phyloP scores from a whole-genome alignment of 176 grass and related monocot species.

The Tuctoria greenei region DNA sequence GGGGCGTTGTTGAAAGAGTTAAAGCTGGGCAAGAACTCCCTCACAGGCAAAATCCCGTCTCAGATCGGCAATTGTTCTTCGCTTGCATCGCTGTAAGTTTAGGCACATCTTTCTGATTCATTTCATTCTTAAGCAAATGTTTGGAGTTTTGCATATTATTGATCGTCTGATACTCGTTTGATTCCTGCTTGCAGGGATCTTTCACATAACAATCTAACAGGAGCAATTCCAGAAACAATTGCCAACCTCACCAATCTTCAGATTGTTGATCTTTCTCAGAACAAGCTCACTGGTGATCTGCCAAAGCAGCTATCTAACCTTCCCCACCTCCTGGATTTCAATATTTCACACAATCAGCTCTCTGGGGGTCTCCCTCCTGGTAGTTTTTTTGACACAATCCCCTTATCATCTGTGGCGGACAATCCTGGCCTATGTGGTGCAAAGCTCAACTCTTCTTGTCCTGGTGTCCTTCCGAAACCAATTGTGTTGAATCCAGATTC shows the following conservation, averaged over 20 bases:
- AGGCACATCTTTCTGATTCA: constrained; percentile 12
- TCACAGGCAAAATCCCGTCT: constrained; percentile 68
- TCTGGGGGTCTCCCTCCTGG: constrained; percentile 88
- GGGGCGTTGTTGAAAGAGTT: constrained; percentile 65
- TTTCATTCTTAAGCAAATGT: neutral
- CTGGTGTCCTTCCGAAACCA: constrained; percentile 83
- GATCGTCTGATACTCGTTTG: neutral
- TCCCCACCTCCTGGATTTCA: constrained; percentile 64
- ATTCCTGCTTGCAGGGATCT: constrained; percentile 73
- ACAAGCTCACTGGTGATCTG: constrained; percentile 69
- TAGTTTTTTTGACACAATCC: constrained; percentile 86
- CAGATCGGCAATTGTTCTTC: constrained; percentile 72
- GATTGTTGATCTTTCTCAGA: constrained; percentile 67
- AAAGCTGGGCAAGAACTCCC: constrained; percentile 66
- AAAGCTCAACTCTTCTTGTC: constrained; percentile 76
- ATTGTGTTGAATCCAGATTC: constrained; percentile 91
- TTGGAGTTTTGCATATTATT: constrained; percentile 2
- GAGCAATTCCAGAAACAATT: constrained; percentile 67
- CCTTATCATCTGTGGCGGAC: constrained; percentile 68
- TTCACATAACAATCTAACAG: constrained; percentile 80
- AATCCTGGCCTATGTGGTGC: constrained; percentile 91
- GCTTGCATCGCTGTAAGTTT: constrained; percentile 74
- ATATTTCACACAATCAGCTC: constrained; percentile 86
- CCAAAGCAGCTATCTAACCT: constrained; percentile 86
- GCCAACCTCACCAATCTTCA: constrained; percentile 67